Evolutionary conservation across 208 protist genomes (phyloP).

Genomic region (Phytomonas francai): DNA sequence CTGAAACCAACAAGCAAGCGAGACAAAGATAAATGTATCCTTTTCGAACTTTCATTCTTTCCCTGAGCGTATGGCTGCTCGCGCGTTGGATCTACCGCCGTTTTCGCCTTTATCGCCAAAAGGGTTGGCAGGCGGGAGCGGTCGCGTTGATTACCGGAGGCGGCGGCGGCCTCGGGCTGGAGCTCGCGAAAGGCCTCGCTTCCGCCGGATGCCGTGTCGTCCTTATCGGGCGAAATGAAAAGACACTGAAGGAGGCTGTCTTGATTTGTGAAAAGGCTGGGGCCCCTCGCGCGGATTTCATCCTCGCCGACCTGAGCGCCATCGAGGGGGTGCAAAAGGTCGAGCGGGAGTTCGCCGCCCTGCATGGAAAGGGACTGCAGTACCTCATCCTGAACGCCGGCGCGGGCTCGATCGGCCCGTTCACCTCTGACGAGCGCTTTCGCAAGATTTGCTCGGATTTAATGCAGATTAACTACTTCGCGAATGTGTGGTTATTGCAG

Average conservation of each 20-base stretch:
- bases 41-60: not conserved
- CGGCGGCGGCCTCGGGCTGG: conserved; percentile 60
- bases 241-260: conserved; percentile 25
- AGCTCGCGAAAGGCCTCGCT: conserved; percentile 52
- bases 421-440: conserved; percentile 40
- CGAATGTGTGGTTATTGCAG: conserved; percentile 76
- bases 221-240: conserved; percentile 60
- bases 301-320: conserved; percentile 55
- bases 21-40: not conserved
- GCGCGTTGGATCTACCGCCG: not conserved
- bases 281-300: conserved; percentile 35
- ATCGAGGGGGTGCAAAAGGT: conserved; percentile 32
- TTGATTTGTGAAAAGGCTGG: conserved; percentile 31
- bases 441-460: conserved; percentile 46
- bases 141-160: conserved; percentile 77
- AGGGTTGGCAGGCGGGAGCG: conserved; percentile 19
- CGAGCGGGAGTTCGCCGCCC: not conserved
- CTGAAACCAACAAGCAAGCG: not conserved
- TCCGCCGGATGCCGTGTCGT: conserved; percentile 45
- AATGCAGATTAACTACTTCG: conserved; percentile 86
- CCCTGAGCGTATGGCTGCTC: not conserved
- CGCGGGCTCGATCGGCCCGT: conserved; percentile 61
- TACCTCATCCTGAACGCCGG: conserved; percentile 84
- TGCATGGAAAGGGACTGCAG: conserved; percentile 17
- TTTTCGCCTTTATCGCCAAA: too few relatives aligned